These are phyloP conservation scores for Colletotrichum lentis DNA, from an alignment of 2,329 filamentous ascomycete genomes.

Conservation along the genomic window DNA sequence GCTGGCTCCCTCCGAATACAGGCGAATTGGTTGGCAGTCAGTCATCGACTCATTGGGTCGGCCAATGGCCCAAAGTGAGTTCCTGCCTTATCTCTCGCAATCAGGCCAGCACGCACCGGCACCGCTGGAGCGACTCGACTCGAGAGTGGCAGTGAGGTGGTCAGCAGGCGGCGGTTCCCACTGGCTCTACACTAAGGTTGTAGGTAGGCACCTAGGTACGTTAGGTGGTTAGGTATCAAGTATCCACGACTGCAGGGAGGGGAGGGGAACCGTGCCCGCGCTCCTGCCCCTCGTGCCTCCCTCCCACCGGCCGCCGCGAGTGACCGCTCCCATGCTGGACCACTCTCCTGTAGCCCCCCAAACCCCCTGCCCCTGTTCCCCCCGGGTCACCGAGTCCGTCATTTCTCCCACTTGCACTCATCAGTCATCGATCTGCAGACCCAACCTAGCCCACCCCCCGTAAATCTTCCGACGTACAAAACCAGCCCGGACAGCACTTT, in stretches of 20 bases:
- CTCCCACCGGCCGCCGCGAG: neutral
- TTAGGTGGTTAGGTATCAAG: neutral
- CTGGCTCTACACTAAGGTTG: no score
- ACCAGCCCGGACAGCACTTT: slow-evolving; percentile 18
- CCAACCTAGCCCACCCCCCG: slow-evolving; percentile 30
- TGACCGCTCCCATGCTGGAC: no score
- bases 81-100: slow-evolving; percentile 15
- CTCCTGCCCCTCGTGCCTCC: slow-evolving; percentile 5
- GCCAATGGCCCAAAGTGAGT: neutral
- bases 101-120: neutral
- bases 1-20: neutral
- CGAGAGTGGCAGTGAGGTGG: neutral
- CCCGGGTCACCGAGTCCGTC: slow-evolving; percentile 34
- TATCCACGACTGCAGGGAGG: neutral
- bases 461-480: slow-evolving; percentile 38
- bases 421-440: slow-evolving; percentile 35
- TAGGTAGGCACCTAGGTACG: neutral
- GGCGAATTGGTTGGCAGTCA: neutral
- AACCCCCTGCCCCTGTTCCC: neutral
- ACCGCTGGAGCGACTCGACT: neutral
- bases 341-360: neutral
- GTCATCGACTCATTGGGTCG: neutral
- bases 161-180: neutral
- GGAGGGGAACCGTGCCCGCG: neutral
- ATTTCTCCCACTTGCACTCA: slow-evolving; percentile 33